Conservation (phyloP, 768 basidiomycete species). For the Collybia nuda region DNA sequence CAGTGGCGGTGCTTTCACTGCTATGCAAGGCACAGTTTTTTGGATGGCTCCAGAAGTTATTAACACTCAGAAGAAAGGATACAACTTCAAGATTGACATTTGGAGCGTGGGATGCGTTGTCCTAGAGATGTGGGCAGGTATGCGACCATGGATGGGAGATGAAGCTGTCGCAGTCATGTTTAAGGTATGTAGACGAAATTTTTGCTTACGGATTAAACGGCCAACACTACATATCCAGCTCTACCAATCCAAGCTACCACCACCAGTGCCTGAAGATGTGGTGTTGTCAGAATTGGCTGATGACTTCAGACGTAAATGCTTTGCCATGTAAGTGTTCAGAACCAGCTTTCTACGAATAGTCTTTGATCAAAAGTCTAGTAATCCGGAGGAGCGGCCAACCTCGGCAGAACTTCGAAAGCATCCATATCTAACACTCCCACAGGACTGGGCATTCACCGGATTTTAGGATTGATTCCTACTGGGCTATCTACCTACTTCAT, state of each 20-base stretch:
- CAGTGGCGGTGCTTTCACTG: slow-evolving; percentile 80
- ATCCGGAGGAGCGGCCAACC: slow-evolving; percentile 81
- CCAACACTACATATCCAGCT: slow-evolving; percentile 46
- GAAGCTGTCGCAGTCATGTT: slow-evolving; percentile 93
- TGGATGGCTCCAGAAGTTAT: slow-evolving; percentile 99
- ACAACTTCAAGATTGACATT: slow-evolving; percentile 96
- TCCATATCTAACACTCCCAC: slow-evolving; percentile 71
- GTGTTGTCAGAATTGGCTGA: slow-evolving; percentile 71
- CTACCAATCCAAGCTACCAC: slow-evolving; percentile 80
- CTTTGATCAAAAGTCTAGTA: slow-evolving; percentile 37
- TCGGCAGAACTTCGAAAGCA: slow-evolving; percentile 80
- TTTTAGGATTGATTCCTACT: slow-evolving; percentile 39
- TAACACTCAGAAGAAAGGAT: slow-evolving; percentile 84
- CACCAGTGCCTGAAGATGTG: slow-evolving; percentile 87
- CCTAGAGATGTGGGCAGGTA: slow-evolving; percentile 98
- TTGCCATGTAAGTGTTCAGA: slow-evolving; percentile 68
- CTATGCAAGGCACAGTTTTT: slow-evolving; percentile 97
- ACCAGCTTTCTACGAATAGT: not conserved
- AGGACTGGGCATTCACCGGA: slow-evolving; percentile 75
- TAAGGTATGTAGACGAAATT: slow-evolving; percentile 57
- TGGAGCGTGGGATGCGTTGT: slow-evolving; percentile 99
- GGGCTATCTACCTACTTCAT: slow-evolving; percentile 18
- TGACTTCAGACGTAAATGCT: slow-evolving; percentile 87
- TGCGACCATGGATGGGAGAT: slow-evolving; percentile 90
- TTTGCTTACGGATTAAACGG: not conserved